These are phyloP conservation scores for Pseudogymnoascus sp. DNA, from an alignment of 2,329 filamentous ascomycete genomes.

Conservation along the genomic window DNA sequence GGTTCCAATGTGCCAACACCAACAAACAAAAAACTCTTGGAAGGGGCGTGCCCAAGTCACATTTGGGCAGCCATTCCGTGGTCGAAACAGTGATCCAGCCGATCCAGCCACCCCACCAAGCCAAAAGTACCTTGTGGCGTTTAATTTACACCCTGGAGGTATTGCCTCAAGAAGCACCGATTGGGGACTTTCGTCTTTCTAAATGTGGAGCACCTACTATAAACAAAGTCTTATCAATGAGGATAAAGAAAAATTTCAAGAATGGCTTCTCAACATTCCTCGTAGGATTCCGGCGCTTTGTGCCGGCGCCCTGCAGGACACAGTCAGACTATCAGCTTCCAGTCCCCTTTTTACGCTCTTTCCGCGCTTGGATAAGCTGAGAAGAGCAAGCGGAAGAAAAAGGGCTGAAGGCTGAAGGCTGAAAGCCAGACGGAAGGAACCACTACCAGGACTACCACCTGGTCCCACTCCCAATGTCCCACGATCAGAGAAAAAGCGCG, in stretches of 20 bases:
- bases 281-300: background rate
- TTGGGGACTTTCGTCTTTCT: background rate
- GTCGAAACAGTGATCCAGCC: background rate
- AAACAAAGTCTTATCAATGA: background rate
- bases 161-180: conserved; percentile 3
- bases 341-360: background rate
- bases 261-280: background rate
- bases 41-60: conserved; percentile 8
- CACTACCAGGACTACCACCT: background rate
- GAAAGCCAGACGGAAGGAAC: background rate
- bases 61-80: conserved; percentile 7
- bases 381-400: background rate
- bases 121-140: background rate
- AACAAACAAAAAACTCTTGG: background rate
- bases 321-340: background rate
- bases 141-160: conserved; percentile 7
- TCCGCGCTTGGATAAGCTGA: background rate
- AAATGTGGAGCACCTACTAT: conserved; percentile 6
- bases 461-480: background rate
- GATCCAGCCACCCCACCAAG: conserved; percentile 1
- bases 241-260: background rate
- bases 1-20: background rate
- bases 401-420: background rate
- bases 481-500: conserved; percentile 6
- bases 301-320: background rate